phyloP scores from a whole-genome alignment of 2,329 filamentous ascomycete genomes.

The Stagonosporopsis cucurbitacearum region DNA sequence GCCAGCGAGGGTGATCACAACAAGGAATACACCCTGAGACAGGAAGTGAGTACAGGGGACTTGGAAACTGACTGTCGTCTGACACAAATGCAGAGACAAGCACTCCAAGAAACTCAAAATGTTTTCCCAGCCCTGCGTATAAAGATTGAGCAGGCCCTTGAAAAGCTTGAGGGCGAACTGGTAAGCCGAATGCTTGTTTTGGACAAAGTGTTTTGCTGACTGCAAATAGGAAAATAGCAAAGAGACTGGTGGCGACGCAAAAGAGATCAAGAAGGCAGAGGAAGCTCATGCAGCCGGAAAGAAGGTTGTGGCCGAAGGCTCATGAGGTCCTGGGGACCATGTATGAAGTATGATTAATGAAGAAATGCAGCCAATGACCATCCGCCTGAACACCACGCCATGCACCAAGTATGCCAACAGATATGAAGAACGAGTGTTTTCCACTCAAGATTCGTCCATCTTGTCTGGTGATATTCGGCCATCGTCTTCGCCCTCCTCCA shows the following conservation, averaged over 20 bases:
- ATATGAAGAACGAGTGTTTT: neutral
- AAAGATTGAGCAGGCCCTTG: conserved; percentile 74
- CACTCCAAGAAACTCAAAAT: conserved; percentile 84
- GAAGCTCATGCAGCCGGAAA: conserved; percentile 51
- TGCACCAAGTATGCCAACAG: conserved; percentile 30
- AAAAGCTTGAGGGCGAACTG: conserved; percentile 77
- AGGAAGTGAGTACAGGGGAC: conserved; percentile 69
- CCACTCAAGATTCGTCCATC: conserved; percentile 41
- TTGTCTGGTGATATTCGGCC: conserved; percentile 30
- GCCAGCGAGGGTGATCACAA: conserved; percentile 71
- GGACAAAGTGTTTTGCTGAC: conserved; percentile 11
- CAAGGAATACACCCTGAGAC: conserved; percentile 77
- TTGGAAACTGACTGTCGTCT: neutral
- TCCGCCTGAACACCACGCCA: conserved; percentile 43
- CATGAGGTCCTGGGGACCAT: conserved; percentile 36
- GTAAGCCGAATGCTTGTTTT: conserved; percentile 59
- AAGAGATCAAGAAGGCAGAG: conserved; percentile 56
- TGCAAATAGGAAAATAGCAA: conserved; percentile 50
- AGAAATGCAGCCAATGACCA: conserved; percentile 3
- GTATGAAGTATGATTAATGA: conserved; percentile 19
- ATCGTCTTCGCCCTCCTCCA: conserved; percentile 42
- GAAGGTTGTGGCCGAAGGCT: conserved; percentile 36
- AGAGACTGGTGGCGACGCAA: conserved; percentile 47
- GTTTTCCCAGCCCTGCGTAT: conserved; percentile 75
- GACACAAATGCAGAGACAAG: conserved; percentile 66